Base-by-base conservation (phyloP, 2,329 filamentous ascomycete species). In the Colletotrichum cuscutae region DNA sequence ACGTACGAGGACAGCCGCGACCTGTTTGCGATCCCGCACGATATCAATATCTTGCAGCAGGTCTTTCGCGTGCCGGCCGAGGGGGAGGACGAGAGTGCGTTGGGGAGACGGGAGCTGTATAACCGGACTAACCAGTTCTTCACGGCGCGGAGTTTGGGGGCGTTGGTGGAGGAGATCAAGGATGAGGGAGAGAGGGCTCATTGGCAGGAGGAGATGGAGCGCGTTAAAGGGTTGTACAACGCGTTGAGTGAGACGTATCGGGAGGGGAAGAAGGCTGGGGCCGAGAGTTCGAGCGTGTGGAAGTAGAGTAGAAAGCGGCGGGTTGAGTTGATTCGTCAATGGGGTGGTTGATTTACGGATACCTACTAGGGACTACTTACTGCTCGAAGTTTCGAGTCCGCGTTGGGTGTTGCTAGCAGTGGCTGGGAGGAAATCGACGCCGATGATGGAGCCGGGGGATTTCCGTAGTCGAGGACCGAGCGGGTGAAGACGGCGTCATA, bases 81-180 rank as follows among this genome's bases (percentile, higher is more conserved):
- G 0, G 69, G 73, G 0, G 84, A 87, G 74, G 80, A 79, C 11
- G 80, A 82, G 2, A 83, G 82, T 65, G 80, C 80, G 5, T 74
- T 88, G 19, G 77, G 77, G 1, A 71, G 62, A 1, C 80, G 86
- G 12, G 81, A 84, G 22, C 79, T 90, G 61, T 90, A 90, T 71
- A 90, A 90, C 70, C 82, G 84, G n/a, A 79, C 73, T 3, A 91
- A 90, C 76, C 88, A 86, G 79, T 90, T 90, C 79, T 90, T 90
- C 71, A 79, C 76, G 11, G 84, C 84, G 0, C 81, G 78, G 58
- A 86, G 86, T 67, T 76, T 88, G 2, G 77, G 76, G 8, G 84
- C 87, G 7, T 65, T 88, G 46, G 78, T 85, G 0, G 78, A 68
- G 0, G 80, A 82, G 24, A 74, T 89, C 4, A 75, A 79, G 1